Base-by-base conservation (phyloP, 2,329 filamentous ascomycete genomes). In the Penicillium sp. region DNA sequence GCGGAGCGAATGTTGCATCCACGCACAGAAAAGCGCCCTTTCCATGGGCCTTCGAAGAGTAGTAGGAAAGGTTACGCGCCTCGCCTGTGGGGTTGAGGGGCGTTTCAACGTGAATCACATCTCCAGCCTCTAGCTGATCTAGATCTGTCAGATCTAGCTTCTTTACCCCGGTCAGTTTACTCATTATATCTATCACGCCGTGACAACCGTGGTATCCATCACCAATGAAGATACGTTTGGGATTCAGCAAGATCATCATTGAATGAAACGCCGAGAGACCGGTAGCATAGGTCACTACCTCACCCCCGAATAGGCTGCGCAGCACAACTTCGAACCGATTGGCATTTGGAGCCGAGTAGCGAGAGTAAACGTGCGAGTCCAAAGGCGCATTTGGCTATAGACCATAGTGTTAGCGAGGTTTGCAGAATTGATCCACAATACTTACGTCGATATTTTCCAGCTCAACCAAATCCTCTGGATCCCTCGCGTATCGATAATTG, bases 191-290 rank as follows among this genome's bases (percentile, higher is more conserved):
- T 63, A 97, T 83, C 24, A 96, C 89, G 58, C 90, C 91, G 71
- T 96, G 91, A 74, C 90, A 95, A 56, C 93, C 93, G 75, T 97
- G 93, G 76, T 97, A 97, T 33, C 92, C 92, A 8, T 82, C 86
- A 28, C 87, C 87, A 58, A 97, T 91, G 57, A 91, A 88, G 51
- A 97, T 84, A 53, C 88, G 86, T 61, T 85, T 85, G 1, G 93
- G 93, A 71, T 94, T 91, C 7, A 95, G 75, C 66, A 86, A 86
- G 16, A 92, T 85, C 2, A 97, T 81, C 56, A 95, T 79, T 13
- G 91, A 92, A 74, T 97, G 90, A 77, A 97, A 92, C 16, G 92
- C 90, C 6, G 90, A 83, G 14, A 97, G 84, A 3, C 93, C 93
- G 4, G 90, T 94, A 23, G 85, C 77, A 76, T 97, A 97, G 42